A percentile compares a stretch with the other conserved stretches of the same genome.
These are phyloP conservation scores for Neurospora hispaniola DNA, from an alignment of 495 filamentous ascomycete species.

Conservation along the genomic window DNA sequence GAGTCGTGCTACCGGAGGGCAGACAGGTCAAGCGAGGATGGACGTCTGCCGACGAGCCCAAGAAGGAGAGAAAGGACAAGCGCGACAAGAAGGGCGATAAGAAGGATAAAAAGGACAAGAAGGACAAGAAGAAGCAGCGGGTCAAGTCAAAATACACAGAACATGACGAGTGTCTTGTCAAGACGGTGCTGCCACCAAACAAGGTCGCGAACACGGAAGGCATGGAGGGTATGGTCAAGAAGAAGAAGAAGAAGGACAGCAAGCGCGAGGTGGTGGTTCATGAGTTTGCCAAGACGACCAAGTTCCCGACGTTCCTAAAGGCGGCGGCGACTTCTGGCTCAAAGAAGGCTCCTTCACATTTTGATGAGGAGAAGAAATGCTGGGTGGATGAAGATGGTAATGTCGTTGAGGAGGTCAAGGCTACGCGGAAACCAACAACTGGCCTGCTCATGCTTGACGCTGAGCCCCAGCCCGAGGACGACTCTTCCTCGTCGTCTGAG, in stretches of 20 bases:
- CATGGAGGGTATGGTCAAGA: constrained; percentile 42
- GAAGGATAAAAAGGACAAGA: constrained; percentile 34
- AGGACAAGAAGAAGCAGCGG: constrained; percentile 45
- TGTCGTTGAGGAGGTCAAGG: constrained; percentile 50
- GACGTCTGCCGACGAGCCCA: constrained; percentile 56
- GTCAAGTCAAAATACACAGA: constrained; percentile 67
- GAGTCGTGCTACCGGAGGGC: constrained; percentile 58
- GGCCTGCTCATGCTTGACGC: not conserved
- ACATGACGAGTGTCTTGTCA: constrained; percentile 69
- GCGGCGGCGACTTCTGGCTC: constrained; percentile 24
- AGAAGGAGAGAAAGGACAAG: constrained; percentile 40
- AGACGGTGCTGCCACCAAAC: constrained; percentile 62
- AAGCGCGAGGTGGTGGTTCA: constrained; percentile 53
- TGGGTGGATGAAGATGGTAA: constrained; percentile 78
- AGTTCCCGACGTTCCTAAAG: constrained; percentile 69
- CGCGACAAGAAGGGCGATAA: constrained; percentile 37
- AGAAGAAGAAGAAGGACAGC: constrained; percentile 41
- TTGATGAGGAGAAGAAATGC: constrained; percentile 69
- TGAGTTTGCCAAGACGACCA: constrained; percentile 70
- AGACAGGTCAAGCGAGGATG: constrained; percentile 84
- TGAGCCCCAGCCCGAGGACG: not conserved
- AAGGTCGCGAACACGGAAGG: constrained; percentile 28
- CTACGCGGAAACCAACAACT: constrained; percentile 8
- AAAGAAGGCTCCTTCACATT: constrained; percentile 21
- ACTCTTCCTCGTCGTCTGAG: constrained; percentile 3